Conservation (phyloP, 2,329 filamentous ascomycete species). For the Calcarisporium arbuscula region DNA sequence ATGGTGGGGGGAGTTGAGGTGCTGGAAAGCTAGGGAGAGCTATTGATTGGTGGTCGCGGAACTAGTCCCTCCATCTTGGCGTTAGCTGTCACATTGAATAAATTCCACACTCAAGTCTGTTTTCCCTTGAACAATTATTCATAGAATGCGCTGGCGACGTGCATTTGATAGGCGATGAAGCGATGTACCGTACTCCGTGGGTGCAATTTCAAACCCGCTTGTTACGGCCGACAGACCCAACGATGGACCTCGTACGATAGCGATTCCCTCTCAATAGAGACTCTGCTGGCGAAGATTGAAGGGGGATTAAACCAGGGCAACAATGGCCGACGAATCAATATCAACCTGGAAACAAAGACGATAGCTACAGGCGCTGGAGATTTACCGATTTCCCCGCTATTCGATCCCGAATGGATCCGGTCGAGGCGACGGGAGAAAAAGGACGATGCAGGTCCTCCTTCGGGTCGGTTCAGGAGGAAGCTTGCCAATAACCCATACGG, state of each 20-base stretch:
- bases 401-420: conserved; percentile 44
- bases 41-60: too few relatives aligned
- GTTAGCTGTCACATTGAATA: too few relatives aligned
- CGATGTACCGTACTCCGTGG: conserved; percentile 15
- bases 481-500: conserved; percentile 60
- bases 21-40: too few relatives aligned
- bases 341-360: conserved; percentile 35
- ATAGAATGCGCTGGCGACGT: conserved; percentile 15
- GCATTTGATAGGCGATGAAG: conserved; percentile 18
- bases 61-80: too few relatives aligned
- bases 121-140: too few relatives aligned
- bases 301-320: conserved; percentile 23
- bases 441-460: conserved; percentile 21
- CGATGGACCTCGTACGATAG: conserved; percentile 29
- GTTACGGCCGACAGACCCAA: conserved; percentile 9
- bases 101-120: too few relatives aligned
- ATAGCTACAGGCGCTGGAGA: conserved; percentile 38
- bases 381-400: conserved; percentile 48
- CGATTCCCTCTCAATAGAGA: conserved; percentile 19
- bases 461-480: conserved; percentile 47
- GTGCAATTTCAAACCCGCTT: conserved; percentile 7
- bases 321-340: conserved; percentile 21
- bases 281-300: conserved; percentile 24
- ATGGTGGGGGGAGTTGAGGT: conserved; percentile 4
- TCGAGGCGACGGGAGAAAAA: conserved; percentile 37